Percentiles rank a stretch among this genome's conserved stretches.
These are phyloP conservation scores for Volvox carteri DNA, from an alignment of 163 green algal species.

Conservation along the genomic window DNA sequence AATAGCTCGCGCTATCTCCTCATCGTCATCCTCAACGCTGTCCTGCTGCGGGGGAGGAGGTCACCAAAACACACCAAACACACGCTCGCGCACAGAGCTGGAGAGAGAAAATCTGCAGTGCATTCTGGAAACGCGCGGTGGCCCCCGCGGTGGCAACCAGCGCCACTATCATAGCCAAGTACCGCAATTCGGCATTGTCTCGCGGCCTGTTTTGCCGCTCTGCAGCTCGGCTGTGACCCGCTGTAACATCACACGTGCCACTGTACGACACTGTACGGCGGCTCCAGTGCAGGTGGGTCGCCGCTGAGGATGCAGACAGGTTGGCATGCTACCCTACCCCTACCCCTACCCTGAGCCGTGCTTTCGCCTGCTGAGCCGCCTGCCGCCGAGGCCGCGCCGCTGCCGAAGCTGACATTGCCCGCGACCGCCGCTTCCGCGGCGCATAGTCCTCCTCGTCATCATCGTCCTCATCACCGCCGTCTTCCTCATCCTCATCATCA, in stretches of 20 bases:
- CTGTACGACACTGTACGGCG: too few relatives aligned
- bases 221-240: too few relatives aligned
- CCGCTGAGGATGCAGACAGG: too few relatives aligned
- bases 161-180: too few relatives aligned
- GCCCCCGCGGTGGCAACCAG: too few relatives aligned
- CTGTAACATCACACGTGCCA: too few relatives aligned
- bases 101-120: background rate
- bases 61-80: background rate
- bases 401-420: background rate
- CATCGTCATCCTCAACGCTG: constrained; percentile 51
- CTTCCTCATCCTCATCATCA: background rate
- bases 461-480: background rate
- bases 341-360: constrained; percentile 8
- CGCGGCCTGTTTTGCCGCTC: too few relatives aligned
- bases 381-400: constrained; percentile 31
- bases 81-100: background rate
- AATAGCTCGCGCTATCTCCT: constrained; percentile 38
- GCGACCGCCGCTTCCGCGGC: background rate
- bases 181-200: too few relatives aligned
- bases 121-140: too few relatives aligned
- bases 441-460: constrained; percentile 53
- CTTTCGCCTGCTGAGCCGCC: constrained; percentile 47
- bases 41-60: constrained; percentile 13
- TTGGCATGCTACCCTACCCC: too few relatives aligned
- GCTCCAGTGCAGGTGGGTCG: too few relatives aligned